Base-by-base conservation (phyloP, 2,329 filamentous ascomycete species). In the Neocucurbitaria cava region DNA sequence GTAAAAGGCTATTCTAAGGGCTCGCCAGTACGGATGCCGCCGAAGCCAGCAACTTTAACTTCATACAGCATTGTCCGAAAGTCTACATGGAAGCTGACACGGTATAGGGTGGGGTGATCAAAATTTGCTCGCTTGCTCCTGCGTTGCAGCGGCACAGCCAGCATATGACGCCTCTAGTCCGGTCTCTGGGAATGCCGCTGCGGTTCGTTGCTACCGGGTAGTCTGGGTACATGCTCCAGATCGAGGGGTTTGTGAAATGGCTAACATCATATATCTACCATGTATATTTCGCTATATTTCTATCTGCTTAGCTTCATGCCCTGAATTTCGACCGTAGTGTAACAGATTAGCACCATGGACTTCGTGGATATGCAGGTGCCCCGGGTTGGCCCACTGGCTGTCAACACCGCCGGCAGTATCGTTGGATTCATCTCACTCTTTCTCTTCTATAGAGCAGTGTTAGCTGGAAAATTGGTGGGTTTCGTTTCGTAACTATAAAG, bases 381-480 rank as follows among this genome's bases (percentile, higher is more conserved):
- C 33, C 44, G 46, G 36, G n/a, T 56, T 30, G 54, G 46, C 36
- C 46, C 54, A 17, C 40, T 50, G 31, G 28, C 44, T 5, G 47
- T 58, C 35, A 59, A 58, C 31, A 47, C 50, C 41, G 50, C 54
- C 20, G 54, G 54, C 41, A 57, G 54, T 38, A 26, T 59, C 20
- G 46, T 59, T 47, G 57, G 57, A 24, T 49, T 59, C 26, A 26
- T 59, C 21, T 59, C 57, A 15, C 46, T 59, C 31, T 20, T 36
- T 58, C 26, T 59, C n/a, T 58, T 46, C 36, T 57, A 57, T 31
- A 56, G 46, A 30, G 54, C 57, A 11, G 41, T 59, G 5, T 50
- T 57, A 10, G 47, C 54, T 10, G 52, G 31, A 43, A 51, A 49
- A 30, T 11, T 59, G 46, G 54, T 59, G 36, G 10, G 54, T 51